Conservation (phyloP, 1,139 yeast species). For the Saccharomyces hybrid region DNA sequence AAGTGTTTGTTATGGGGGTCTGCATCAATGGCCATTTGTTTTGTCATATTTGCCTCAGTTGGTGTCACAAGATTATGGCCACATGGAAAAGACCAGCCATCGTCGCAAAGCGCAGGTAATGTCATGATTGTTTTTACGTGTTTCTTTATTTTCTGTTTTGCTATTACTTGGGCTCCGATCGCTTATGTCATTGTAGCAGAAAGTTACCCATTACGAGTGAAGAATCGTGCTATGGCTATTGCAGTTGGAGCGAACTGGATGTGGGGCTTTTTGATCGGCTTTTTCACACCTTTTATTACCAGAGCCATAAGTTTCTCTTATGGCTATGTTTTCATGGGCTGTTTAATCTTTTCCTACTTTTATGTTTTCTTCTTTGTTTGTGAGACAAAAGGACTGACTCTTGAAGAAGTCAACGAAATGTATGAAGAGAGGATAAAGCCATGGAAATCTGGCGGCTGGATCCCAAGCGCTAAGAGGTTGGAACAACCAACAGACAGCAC, state of each 20-base stretch:
- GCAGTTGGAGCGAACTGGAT: constrained; percentile 66
- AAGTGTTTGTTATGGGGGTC: constrained; percentile 53
- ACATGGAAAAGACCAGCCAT: constrained; percentile 44
- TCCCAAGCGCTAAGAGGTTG: constrained; percentile 26
- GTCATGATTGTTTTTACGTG: constrained; percentile 6
- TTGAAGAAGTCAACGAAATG: constrained; percentile 63
- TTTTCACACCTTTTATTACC: constrained; percentile 37
- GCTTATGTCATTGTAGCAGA: constrained; percentile 65
- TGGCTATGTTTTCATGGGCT: constrained; percentile 67
- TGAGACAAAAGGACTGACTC: constrained; percentile 59
- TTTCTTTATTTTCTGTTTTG: constrained; percentile 6
- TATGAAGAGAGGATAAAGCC: constrained; percentile 35
- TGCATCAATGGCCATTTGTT: constrained; percentile 51
- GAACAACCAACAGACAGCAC: not conserved
- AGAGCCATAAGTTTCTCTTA: constrained; percentile 33
- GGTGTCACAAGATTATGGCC: constrained; percentile 56
- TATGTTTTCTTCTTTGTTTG: constrained; percentile 57
- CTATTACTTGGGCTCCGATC: constrained; percentile 59
- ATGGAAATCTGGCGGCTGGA: constrained; percentile 36
- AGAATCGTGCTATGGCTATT: constrained; percentile 66
- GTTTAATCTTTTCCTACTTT: constrained; percentile 35
- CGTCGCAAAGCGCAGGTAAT: constrained; percentile 24
- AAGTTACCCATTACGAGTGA: constrained; percentile 65
- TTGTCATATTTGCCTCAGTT: constrained; percentile 54
- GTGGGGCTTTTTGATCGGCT: constrained; percentile 65